Percentiles rank a stretch among this genome's conserved stretches.
These are phyloP conservation scores for Ceratobasidium sp. DNA, from an alignment of 1,284 basidiomycete species.

Conservation along the genomic window DNA sequence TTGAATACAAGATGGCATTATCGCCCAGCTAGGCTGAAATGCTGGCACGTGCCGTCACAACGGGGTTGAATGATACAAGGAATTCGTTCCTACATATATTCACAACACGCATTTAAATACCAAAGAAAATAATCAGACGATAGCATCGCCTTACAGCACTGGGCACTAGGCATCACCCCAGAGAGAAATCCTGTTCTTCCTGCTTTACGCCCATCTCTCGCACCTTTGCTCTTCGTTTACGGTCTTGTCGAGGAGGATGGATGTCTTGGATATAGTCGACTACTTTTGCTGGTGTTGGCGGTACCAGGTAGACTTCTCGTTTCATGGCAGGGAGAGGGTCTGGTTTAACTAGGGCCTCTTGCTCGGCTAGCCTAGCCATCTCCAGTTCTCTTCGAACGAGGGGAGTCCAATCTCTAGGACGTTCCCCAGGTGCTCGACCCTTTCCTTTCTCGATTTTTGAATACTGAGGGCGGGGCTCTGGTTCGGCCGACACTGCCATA, in stretches of 20 bases:
- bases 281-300: background rate
- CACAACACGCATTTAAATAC: too few species aligned
- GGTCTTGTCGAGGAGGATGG: constrained; percentile 5
- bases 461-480: background rate
- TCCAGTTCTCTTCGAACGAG: background rate
- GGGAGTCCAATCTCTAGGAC: background rate
- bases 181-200: constrained; percentile 8
- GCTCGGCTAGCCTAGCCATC: too few species aligned
- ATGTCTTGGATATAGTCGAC: too few species aligned
- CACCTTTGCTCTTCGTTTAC: background rate
- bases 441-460: background rate
- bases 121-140: too few species aligned
- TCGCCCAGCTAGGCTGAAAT: too few species aligned
- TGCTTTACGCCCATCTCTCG: constrained; percentile 12
- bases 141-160: too few species aligned
- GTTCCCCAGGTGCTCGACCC: background rate
- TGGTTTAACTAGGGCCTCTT: too few species aligned
- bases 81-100: too few species aligned
- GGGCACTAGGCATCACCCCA: background rate
- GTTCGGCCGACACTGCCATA: background rate
- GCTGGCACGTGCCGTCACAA: too few species aligned
- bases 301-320: background rate
- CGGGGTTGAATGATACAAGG: too few species aligned
- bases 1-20: too few species aligned
- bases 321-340: too few species aligned